phyloP scores from a whole-genome alignment of 805 yeast genomes.

The Candida pseudoglaebosa region DNA sequence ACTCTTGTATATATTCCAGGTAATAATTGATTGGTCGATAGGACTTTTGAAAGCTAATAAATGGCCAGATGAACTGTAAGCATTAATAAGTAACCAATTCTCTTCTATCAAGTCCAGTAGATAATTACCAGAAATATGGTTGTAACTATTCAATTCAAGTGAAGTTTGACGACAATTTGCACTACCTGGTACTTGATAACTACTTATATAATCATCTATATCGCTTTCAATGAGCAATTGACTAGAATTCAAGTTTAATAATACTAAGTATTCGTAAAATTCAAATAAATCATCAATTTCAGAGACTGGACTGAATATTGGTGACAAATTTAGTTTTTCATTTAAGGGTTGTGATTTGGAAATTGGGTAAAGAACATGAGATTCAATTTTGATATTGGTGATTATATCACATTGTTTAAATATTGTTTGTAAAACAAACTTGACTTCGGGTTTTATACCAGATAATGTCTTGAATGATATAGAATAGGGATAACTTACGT shows the following conservation, averaged over 20 bases:
- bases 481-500: slow-evolving; percentile 11
- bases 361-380: background rate
- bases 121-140: background rate
- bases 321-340: background rate
- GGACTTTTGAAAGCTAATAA: slow-evolving; percentile 3
- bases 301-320: background rate
- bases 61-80: background rate
- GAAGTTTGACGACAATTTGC: background rate
- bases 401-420: slow-evolving; percentile 4
- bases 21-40: background rate
- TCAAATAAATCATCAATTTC: slow-evolving; percentile 9
- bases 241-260: slow-evolving; percentile 15
- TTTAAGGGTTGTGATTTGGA: background rate
- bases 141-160: background rate
- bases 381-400: background rate
- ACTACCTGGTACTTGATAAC: slow-evolving; percentile 1
- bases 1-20: background rate
- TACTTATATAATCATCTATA: slow-evolving; percentile 7
- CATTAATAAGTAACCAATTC: slow-evolving; percentile 1
- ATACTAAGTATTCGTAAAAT: slow-evolving; percentile 16
- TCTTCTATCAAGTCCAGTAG: background rate
- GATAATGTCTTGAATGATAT: slow-evolving; percentile 7
- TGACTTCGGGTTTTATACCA: slow-evolving; percentile 7
- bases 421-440: slow-evolving; percentile 3
- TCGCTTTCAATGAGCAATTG: slow-evolving; percentile 8